Conservation (phyloP, 225 moss, liverwort and hornwort genomes). For the Marchantia paleacea region DNA sequence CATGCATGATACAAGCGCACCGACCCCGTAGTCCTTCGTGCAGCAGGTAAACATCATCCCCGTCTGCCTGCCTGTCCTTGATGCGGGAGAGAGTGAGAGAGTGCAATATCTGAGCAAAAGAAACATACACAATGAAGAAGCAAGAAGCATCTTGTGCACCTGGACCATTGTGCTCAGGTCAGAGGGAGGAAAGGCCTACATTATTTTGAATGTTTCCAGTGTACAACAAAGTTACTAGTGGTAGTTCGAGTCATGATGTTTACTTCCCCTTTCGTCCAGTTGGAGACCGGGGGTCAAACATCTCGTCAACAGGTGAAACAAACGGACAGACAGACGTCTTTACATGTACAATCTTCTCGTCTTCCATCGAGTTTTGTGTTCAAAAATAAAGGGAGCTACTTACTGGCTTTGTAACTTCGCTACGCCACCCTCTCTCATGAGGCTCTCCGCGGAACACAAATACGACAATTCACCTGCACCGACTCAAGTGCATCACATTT, state of each 20-base stretch:
- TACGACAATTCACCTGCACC: too few species aligned
- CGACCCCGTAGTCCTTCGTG: background rate
- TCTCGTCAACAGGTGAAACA: background rate
- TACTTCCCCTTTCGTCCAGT: background rate
- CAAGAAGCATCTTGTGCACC: conserved; percentile 2
- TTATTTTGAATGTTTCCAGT: conserved; percentile 18
- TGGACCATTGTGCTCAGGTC: background rate
- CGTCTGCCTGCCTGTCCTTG: background rate
- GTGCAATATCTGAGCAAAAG: background rate
- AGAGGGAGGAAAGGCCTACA: background rate
- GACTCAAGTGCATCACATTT: too few species aligned
- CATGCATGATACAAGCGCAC: conserved; percentile 3
- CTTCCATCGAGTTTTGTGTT: conserved; percentile 16
- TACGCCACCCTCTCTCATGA: background rate
- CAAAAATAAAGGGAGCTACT: conserved; percentile 1
- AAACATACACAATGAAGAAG: conserved; percentile 1
- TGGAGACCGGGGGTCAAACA: background rate
- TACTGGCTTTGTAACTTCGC: background rate
- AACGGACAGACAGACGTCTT: background rate
- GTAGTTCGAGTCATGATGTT: conserved; percentile 15
- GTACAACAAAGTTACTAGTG: conserved; percentile 17
- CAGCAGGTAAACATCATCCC: background rate
- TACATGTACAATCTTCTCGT: conserved; percentile 16
- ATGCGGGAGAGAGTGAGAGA: conserved; percentile 1
- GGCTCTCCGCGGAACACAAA: too few species aligned